A percentile compares a stretch with the other conserved stretches of the same genome.
These are phyloP conservation scores for Penicillium sp. DNA, from an alignment of 2,329 filamentous ascomycete genomes.

Conservation along the genomic window DNA sequence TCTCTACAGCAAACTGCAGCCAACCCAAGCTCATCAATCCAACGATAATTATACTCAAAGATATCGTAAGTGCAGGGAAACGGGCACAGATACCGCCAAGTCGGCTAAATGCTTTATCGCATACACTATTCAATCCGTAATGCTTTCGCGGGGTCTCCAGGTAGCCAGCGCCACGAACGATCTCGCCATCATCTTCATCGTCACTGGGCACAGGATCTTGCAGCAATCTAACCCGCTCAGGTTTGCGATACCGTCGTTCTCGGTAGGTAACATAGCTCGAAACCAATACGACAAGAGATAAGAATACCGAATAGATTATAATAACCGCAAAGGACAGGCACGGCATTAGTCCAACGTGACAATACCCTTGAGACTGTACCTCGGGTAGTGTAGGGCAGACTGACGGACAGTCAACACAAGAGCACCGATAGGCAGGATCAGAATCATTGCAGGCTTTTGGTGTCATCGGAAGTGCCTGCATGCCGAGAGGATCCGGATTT, in stretches of 20 bases:
- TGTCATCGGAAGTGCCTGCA: constrained; percentile 66
- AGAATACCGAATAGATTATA: constrained; percentile 72
- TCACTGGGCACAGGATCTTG: constrained; percentile 82
- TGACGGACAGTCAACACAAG: constrained; percentile 85
- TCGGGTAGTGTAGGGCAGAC: constrained; percentile 79
- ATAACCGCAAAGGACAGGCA: constrained; percentile 93
- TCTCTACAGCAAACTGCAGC: constrained; percentile 85
- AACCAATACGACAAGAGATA: constrained; percentile 64
- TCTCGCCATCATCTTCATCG: constrained; percentile 88
- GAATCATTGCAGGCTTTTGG: constrained; percentile 87
- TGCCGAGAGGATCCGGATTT: constrained; percentile 61
- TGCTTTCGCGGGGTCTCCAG: constrained; percentile 72
- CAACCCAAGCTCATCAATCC: constrained; percentile 79
- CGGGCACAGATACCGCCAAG: constrained; percentile 76
- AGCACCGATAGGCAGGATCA: constrained; percentile 80
- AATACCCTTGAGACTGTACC: constrained; percentile 66
- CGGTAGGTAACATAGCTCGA: constrained; percentile 73
- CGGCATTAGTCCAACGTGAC: constrained; percentile 80
- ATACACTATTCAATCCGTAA: constrained; percentile 79
- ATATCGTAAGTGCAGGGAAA: constrained; percentile 81
- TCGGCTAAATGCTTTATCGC: constrained; percentile 73
- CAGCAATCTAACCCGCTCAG: constrained; percentile 77
- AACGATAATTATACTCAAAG: constrained; percentile 69
- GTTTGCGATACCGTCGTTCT: constrained; percentile 68
- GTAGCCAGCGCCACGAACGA: constrained; percentile 71